Percentiles rank a stretch among this genome's conserved stretches.
Conservation (phyloP, 1,284 basidiomycete species). For the Heliocybe sulcata region DNA sequence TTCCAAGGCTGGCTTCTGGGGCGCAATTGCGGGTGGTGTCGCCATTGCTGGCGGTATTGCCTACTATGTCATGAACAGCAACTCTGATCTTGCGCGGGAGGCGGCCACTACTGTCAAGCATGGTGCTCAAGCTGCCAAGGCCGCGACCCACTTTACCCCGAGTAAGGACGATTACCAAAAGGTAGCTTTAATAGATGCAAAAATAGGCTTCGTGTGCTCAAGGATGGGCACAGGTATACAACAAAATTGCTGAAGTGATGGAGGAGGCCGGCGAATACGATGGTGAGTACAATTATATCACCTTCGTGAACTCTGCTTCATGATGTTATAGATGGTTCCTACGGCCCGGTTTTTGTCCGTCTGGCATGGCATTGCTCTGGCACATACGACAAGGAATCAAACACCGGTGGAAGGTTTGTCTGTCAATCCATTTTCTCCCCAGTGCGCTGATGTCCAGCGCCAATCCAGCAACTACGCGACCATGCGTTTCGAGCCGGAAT, state of each 20-base stretch:
- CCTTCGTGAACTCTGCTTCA: slow-evolving; percentile 5
- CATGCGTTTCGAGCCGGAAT: slow-evolving; percentile 88
- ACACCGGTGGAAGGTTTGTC: slow-evolving; percentile 79
- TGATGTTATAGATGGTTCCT: slow-evolving; percentile 70
- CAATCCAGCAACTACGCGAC: slow-evolving; percentile 83
- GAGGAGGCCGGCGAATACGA: slow-evolving; percentile 77
- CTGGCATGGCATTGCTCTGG: slow-evolving; percentile 93
- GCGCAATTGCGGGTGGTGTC: background rate
- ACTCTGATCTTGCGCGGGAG: slow-evolving; percentile 38
- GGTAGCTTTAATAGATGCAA: slow-evolving; percentile 26
- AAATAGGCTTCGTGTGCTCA: background rate
- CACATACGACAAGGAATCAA: slow-evolving; percentile 83
- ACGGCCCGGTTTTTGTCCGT: slow-evolving; percentile 86
- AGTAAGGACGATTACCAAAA: slow-evolving; percentile 83
- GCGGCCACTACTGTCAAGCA: slow-evolving; percentile 49
- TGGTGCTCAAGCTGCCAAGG: slow-evolving; percentile 54
- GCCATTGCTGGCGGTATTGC: background rate
- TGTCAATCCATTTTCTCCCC: slow-evolving; percentile 4
- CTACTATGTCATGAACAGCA: slow-evolving; percentile 44
- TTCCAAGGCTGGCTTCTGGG: background rate
- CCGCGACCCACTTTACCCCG: slow-evolving; percentile 55
- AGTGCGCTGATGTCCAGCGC: slow-evolving; percentile 4
- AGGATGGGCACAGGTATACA: slow-evolving; percentile 66
- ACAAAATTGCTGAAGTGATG: slow-evolving; percentile 70
- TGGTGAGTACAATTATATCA: slow-evolving; percentile 38